Conservation (phyloP, 352 stramenopile species). For the Salisapilia sapeloensis region DNA sequence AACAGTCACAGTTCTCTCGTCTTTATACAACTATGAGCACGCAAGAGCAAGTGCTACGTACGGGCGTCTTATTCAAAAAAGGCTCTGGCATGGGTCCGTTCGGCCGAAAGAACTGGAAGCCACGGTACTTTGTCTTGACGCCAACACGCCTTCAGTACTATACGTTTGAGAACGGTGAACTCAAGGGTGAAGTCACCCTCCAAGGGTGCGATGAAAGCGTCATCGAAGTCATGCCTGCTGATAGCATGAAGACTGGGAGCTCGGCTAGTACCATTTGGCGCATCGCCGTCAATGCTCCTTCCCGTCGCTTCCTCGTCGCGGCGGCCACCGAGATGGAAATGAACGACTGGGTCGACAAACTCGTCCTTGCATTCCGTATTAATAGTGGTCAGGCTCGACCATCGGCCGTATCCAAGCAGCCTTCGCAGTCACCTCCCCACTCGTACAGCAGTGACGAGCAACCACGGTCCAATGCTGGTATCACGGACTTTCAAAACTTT, state of each 20-base stretch:
- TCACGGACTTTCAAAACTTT: constrained; percentile 75
- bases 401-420: constrained; percentile 3
- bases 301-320: constrained; percentile 40
- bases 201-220: constrained; percentile 32
- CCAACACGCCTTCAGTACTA: constrained; percentile 41
- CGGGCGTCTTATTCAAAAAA: constrained; percentile 73
- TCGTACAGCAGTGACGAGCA: constrained; percentile 5
- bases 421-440: background rate
- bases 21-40: constrained; percentile 13
- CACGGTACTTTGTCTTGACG: constrained; percentile 62
- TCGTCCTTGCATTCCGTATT: constrained; percentile 44
- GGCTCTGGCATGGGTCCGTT: constrained; percentile 43
- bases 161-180: constrained; percentile 63
- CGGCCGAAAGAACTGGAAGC: constrained; percentile 63
- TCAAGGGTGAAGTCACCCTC: constrained; percentile 57
- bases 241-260: constrained; percentile 56
- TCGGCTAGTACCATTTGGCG: constrained; percentile 64
- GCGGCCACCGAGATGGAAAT: constrained; percentile 68
- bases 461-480: too few species aligned
- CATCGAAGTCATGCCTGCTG: constrained; percentile 64
- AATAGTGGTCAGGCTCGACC: constrained; percentile 17
- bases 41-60: constrained; percentile 36
- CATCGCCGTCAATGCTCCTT: constrained; percentile 42
- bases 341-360: constrained; percentile 72
- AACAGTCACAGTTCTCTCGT: too few species aligned